Evolutionary conservation across 2,329 filamentous ascomycete species (phyloP), one percentile per base, ranked within the genome.

Genomic region (Colletotrichum karsti): DNA sequence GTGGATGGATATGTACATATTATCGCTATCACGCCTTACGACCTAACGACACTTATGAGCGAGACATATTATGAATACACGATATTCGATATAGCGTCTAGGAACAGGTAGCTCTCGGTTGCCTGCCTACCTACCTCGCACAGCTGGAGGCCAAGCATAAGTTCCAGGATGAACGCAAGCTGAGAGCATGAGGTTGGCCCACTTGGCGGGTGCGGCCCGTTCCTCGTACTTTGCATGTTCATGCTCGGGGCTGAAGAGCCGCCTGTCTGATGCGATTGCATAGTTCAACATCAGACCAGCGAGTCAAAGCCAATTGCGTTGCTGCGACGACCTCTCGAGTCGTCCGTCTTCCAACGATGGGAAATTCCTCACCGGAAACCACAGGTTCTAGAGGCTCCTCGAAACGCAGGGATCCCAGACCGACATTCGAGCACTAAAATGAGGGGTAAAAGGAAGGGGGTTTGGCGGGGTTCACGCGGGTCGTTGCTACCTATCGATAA

Each of bases 21-120:
- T 65, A 48, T 54, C 51, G 42, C 64, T 53, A 65, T 66, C 63
- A 67, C 44, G 66, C 66, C 66, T 67, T 57, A 69, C 56, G 66
- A 69, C 63, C 62, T 69, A 39, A 69, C 55, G 66, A 69, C 62
- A 51, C 33, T 62, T 53, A 69, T 41, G 55, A 69, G 50, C 50
- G 35, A 53, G n/a, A 50, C 12, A 53, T 35, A 22, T 50, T 39
- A 4, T 20, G 44, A 44, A 35, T 22, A 30, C 39, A 48, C 20
- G 13, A 24, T n/a, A 48, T 33, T 48, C 30, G 22, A 57, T 37
- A 51, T 46, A 50, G 15, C 42, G 18, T 22, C 37, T 13, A n/a
- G 41, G 13, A 6, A 56, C 24, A 4, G n/a, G n/a, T 37, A 53
- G 4, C 8, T 20, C 4, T 35, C 9, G 30, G 35, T n/a, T 18